Evolutionary conservation across 305 asterid genomes (phyloP), one percentile per base, ranked within the genome.

Genomic region (Fraxinus latifolia): DNA sequence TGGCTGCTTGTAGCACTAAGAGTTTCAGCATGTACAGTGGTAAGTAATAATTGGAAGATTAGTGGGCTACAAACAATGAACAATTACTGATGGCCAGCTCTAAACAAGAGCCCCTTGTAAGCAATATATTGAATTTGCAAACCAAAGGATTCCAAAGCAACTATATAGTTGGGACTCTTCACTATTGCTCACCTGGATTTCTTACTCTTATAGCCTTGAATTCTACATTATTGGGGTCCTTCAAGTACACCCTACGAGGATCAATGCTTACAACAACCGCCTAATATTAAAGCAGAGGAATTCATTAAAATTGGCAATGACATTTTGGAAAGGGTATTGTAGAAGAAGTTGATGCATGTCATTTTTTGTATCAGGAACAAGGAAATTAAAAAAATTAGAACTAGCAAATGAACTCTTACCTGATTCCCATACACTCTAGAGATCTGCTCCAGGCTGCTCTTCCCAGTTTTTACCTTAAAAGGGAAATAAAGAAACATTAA

Each of bases 221-320:
- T 60, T 84, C 90, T 55, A 93, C 98, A 82, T 90, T 91, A 29
- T 85, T 84, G 37, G 97, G 93, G 83, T 93, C 88, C 83, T 88
- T 92, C 87, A 91, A 79, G 79, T 91, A 95, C 72, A 93, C 93
- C 84, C 96, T 89, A 77, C 96, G 94, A 79, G 99, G 99, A 87
- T 95, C 99, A 84, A 95, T 91, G 93, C 98, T 95, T 75, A 93
- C 96, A 84, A 92, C 99, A 85, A 95, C 99, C 77, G 99, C 99
- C 99, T 95, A 80, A 77, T 81, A 81, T 62, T 77, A 9, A 39
- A 81, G 80, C 79, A 77, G 72, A 77, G 2, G 36, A 79, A 81
- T 34, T 14, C 70, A 81, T 23, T 21, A 33, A 74, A 34, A 78
- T 76, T 39, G 39, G 74, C 44, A 19, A 15, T 19, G 5, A 37